phyloP scores from a whole-genome alignment of 768 basidiomycete species.

The Sistotremastrum suecicum region DNA sequence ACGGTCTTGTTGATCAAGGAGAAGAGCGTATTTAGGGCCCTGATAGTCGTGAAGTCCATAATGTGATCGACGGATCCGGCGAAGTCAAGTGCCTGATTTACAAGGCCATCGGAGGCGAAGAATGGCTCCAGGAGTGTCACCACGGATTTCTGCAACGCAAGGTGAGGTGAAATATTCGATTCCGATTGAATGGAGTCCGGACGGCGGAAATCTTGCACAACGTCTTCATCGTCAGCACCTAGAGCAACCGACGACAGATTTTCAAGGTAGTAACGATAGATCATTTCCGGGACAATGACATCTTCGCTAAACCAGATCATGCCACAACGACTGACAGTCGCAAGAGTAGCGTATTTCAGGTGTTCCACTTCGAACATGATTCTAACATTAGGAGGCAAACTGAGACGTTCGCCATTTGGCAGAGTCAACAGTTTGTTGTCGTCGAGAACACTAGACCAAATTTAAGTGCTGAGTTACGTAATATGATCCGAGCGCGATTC shows the following conservation, averaged over 20 bases:
- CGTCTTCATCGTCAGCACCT: constrained; percentile 83
- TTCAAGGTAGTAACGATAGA: constrained; percentile 78
- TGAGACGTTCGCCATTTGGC: constrained; percentile 96
- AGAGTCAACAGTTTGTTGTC: constrained; percentile 96
- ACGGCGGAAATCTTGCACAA: constrained; percentile 48
- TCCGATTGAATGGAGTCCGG: constrained; percentile 23
- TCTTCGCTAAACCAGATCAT: constrained; percentile 99
- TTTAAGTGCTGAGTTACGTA: background rate
- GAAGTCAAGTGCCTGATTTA: constrained; percentile 62
- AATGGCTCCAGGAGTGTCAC: constrained; percentile 64
- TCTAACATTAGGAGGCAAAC: constrained; percentile 89
- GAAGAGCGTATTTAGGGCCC: constrained; percentile 91
- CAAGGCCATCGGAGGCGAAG: constrained; percentile 72
- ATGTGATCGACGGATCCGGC: constrained; percentile 89
- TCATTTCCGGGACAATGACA: constrained; percentile 81
- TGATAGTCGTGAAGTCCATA: constrained; percentile 92
- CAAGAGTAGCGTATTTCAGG: constrained; percentile 89
- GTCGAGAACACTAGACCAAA: constrained; percentile 68
- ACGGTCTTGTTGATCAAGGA: constrained; percentile 94
- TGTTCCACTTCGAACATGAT: constrained; percentile 99
- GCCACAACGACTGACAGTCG: constrained; percentile 98
- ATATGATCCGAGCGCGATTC: constrained; percentile 9
- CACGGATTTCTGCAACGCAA: constrained; percentile 64
- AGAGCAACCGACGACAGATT: constrained; percentile 61
- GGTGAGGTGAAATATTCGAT: constrained; percentile 38